Base-by-base conservation (phyloP, 306 rosid genomes). In the Astragalus glycyphyllos region DNA sequence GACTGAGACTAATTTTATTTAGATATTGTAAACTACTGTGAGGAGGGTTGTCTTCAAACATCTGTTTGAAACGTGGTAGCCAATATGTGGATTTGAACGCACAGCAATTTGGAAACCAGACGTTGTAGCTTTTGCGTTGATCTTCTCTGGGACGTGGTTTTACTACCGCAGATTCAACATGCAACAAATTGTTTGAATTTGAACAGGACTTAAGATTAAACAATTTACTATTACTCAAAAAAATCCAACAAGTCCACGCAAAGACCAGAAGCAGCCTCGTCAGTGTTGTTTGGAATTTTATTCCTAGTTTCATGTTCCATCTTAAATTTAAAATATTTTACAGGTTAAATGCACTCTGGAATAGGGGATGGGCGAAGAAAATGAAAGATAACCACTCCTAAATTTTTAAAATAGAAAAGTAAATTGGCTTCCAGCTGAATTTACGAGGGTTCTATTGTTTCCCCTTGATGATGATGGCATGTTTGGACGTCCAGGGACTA, bases 261-360 rank as follows among this genome's bases (percentile, higher is more conserved):
- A 40, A 40, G 3, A 8, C 45, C 11, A 40, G 10, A 56, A 35
- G 20, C 12, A 59, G 17, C 35, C 41, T 15, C 14, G 79, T 59
- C 46, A 69, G 48, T 7, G 48, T 7, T 77, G 48, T 48, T 23
- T 12, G 6, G 41, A 59, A 47, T 37, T 60, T 54, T 56, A 32
- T 48, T 69, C 10, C 13, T 47, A 41, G 58, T 45, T 56, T 32
- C 63, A 64, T 60, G 42, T 69, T 55, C 42, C 10, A 56, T 80
- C 31, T n/a, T n/a, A n/a, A 20, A 20, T 54, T 74, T 44, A 5
- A 72, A 59, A 66, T 77, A 11, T 32, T 9, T 65, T 60, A 46
- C 38, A 67, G 44, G 57, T 65, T 81, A 63, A 54, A 29, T 62
- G 77, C 47, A 80, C 31, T 4, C 42, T 26, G 8, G 50, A 57